Evolutionary conservation across 2,329 filamentous ascomycete genomes (phyloP).

Genomic region (Alternaria triticimaculans): DNA sequence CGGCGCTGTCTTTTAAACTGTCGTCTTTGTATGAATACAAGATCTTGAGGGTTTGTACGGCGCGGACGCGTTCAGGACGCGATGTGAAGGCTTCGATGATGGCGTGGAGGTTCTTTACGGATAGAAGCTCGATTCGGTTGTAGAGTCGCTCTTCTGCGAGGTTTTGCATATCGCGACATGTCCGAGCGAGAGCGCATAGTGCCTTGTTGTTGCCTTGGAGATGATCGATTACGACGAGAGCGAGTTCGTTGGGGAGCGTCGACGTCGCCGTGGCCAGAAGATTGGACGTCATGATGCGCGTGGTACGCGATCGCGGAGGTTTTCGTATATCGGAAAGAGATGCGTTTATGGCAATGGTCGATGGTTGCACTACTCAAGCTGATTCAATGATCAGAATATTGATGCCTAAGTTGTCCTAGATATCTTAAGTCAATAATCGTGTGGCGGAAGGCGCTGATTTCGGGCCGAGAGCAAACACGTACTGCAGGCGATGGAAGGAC

Average conservation of each 20-base stretch:
- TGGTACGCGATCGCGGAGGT: not conserved
- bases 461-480: not conserved
- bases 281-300: constrained; percentile 21
- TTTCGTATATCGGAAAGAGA: not conserved
- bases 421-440: not conserved
- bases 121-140: constrained; percentile 36
- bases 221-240: constrained; percentile 36
- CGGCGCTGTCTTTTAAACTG: constrained; percentile 26
- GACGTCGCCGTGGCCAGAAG: constrained; percentile 19
- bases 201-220: constrained; percentile 30
- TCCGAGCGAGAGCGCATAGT: constrained; percentile 37
- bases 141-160: constrained; percentile 44
- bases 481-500: not conserved
- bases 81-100: constrained; percentile 35
- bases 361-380: not conserved
- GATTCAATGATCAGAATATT: not conserved
- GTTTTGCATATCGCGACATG: constrained; percentile 37
- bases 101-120: constrained; percentile 31
- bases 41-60: constrained; percentile 43
- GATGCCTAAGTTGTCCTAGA: not conserved
- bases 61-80: constrained; percentile 34
- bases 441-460: not conserved
- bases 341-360: not conserved
- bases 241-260: constrained; percentile 38
- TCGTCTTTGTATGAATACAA: constrained; percentile 33